These are phyloP conservation scores for Fusarium sp. DNA, from an alignment of 2,329 filamentous ascomycete species.

Conservation along the genomic window DNA sequence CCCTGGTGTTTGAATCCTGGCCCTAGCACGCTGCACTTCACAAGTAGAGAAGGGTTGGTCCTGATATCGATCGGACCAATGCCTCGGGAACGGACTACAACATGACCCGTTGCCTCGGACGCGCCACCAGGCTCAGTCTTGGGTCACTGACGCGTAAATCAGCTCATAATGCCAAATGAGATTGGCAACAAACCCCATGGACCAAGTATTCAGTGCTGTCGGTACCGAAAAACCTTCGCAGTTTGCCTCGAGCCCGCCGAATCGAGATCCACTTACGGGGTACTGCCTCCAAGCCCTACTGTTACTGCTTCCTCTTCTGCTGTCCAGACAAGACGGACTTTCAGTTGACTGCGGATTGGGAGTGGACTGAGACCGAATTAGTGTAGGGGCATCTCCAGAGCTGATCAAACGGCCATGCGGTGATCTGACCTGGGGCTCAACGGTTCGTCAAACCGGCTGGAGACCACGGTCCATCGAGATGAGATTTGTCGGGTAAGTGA, in stretches of 20 bases:
- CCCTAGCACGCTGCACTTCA: background rate
- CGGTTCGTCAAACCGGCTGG: conserved; percentile 1
- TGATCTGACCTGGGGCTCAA: conserved; percentile 11
- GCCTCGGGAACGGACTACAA: background rate
- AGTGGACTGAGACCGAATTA: background rate
- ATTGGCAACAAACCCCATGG: background rate
- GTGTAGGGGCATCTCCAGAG: conserved; percentile 5
- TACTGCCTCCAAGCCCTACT: background rate
- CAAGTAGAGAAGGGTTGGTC: background rate
- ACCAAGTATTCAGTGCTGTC: background rate
- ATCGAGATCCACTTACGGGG: background rate
- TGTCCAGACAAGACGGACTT: background rate
- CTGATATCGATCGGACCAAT: conserved; percentile 4
- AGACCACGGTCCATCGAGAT: conserved; percentile 7
- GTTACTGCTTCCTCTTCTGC: background rate
- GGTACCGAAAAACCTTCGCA: background rate
- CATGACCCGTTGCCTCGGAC: background rate
- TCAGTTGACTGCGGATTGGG: background rate
- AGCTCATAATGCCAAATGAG: conserved; percentile 1
- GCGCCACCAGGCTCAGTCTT: conserved; percentile 1
- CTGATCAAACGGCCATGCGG: background rate
- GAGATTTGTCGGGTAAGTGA: conserved; percentile 4
- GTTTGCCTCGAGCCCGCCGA: background rate
- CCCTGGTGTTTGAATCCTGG: background rate
- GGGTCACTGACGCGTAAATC: conserved; percentile 12